Percentiles rank a stretch among this genome's conserved stretches.
Conservation (phyloP, 2,329 filamentous ascomycete species). For the Talaromyces sp. region DNA sequence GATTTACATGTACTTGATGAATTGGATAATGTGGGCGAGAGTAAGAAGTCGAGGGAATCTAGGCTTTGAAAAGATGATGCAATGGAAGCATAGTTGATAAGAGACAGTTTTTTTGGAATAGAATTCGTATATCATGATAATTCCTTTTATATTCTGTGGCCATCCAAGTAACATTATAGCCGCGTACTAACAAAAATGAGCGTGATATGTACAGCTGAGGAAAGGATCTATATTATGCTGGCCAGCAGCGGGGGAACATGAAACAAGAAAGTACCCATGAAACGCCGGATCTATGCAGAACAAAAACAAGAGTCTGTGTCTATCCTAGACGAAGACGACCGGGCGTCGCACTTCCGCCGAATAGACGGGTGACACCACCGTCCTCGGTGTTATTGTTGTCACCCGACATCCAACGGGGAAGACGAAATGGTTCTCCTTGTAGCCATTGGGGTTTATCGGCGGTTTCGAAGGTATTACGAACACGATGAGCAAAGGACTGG, state of each 20-base stretch:
- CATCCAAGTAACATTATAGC: no score
- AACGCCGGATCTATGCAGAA: conserved; percentile 15
- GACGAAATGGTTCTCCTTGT: conserved; percentile 71
- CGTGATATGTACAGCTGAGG: conserved; percentile 20
- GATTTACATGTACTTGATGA: not conserved
- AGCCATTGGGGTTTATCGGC: conserved; percentile 83
- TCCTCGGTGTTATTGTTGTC: conserved; percentile 46
- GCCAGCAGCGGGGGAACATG: conserved; percentile 18
- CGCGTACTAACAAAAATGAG: not conserved
- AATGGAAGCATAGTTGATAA: no score
- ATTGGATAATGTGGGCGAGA: not conserved
- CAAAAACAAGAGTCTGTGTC: not conserved
- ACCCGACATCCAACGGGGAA: conserved; percentile 79
- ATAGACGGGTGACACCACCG: conserved; percentile 40
- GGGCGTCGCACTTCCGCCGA: conserved; percentile 44
- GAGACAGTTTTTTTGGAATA: no score
- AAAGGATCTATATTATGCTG: conserved; percentile 23
- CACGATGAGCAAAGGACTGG: conserved; percentile 76
- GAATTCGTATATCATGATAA: no score
- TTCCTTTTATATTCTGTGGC: not conserved
- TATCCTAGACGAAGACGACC: conserved; percentile 44
- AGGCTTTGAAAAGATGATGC: no score
- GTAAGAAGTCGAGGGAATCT: no score
- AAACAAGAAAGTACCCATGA: conserved; percentile 4
- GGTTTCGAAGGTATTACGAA: conserved; percentile 89